A percentile compares a stretch with the other conserved stretches of the same genome.
Conservation (phyloP, 805 yeast species). For the Suhomyces emberorum region DNA sequence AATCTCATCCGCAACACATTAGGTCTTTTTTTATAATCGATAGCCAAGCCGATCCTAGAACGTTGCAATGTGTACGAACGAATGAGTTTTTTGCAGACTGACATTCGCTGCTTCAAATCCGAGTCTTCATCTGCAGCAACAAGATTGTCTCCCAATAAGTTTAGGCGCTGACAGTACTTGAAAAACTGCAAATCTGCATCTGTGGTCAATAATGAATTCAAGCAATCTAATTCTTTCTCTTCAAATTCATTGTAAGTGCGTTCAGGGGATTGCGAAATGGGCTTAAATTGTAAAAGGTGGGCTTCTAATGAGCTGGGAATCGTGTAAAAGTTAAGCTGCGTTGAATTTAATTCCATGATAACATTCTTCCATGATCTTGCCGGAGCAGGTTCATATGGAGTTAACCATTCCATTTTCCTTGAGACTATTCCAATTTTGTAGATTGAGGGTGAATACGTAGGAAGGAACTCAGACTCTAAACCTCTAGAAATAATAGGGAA, state of each 20-base stretch:
- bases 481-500: slow-evolving; percentile 23
- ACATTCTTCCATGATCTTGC: slow-evolving; percentile 67
- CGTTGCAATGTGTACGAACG: slow-evolving; percentile 78
- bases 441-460: slow-evolving; percentile 64
- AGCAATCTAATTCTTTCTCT: slow-evolving; percentile 6
- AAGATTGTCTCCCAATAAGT: slow-evolving; percentile 6
- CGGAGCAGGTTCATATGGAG: slow-evolving; percentile 72
- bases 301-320: slow-evolving; percentile 34
- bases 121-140: slow-evolving; percentile 4
- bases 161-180: slow-evolving; percentile 20
- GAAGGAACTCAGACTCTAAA: slow-evolving; percentile 45
- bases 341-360: slow-evolving; percentile 76
- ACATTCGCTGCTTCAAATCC: not conserved
- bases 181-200: slow-evolving; percentile 27
- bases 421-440: slow-evolving; percentile 53
- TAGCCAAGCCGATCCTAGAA: slow-evolving; percentile 80
- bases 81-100: slow-evolving; percentile 23
- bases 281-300: slow-evolving; percentile 20
- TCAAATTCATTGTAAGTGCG: slow-evolving; percentile 10
- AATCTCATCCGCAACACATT: slow-evolving; percentile 71
- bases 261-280: slow-evolving; percentile 8
- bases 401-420: slow-evolving; percentile 70
- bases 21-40: slow-evolving; percentile 71
- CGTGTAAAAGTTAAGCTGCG: slow-evolving; percentile 72
- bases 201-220: slow-evolving; percentile 21